A percentile compares a stretch with the other conserved stretches of the same genome.
These are phyloP conservation scores for Cladobotryum mycophilum DNA, from an alignment of 2,329 filamentous ascomycete genomes.

Conservation along the genomic window DNA sequence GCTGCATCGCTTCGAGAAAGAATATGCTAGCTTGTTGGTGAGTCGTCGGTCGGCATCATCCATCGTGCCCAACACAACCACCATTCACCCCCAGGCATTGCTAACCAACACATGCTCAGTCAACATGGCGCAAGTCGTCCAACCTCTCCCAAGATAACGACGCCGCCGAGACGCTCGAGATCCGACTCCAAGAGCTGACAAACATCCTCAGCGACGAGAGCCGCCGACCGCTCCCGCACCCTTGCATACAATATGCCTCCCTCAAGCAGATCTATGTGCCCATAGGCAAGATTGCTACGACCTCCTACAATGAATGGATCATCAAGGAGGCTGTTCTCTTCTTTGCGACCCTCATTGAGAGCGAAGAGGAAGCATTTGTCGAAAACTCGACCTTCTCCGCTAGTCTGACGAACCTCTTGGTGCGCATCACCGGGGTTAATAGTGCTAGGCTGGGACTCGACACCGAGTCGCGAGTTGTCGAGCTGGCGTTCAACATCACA, in stretches of 20 bases:
- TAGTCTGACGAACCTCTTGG: slow-evolving; percentile 79
- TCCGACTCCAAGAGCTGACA: slow-evolving; percentile 57
- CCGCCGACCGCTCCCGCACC: slow-evolving; percentile 79
- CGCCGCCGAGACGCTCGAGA: slow-evolving; percentile 56
- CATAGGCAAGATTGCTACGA: slow-evolving; percentile 81
- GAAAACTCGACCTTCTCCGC: slow-evolving; percentile 80
- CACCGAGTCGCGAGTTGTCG: slow-evolving; percentile 82
- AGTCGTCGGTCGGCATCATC: slow-evolving; percentile 17
- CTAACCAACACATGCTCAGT: slow-evolving; percentile 24
- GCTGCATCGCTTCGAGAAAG: slow-evolving; percentile 60
- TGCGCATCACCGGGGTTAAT: slow-evolving; percentile 69
- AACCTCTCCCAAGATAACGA: slow-evolving; percentile 56
- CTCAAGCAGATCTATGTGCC: slow-evolving; percentile 84
- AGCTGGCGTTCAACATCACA: slow-evolving; percentile 90
- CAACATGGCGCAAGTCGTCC: slow-evolving; percentile 54
- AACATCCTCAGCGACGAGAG: slow-evolving; percentile 82
- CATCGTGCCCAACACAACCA: not conserved
- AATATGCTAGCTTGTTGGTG: slow-evolving; percentile 58
- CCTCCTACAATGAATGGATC: slow-evolving; percentile 77
- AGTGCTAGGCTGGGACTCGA: slow-evolving; percentile 69
- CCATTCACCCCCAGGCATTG: no score
- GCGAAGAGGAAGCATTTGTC: slow-evolving; percentile 91
- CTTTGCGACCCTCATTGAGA: slow-evolving; percentile 89
- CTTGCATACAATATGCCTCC: slow-evolving; percentile 82
- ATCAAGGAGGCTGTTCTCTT: slow-evolving; percentile 78